Percentiles rank a stretch among this genome's conserved stretches.
phyloP scores from a whole-genome alignment of 139 green algal species.

The Chlorella ohadii region DNA sequence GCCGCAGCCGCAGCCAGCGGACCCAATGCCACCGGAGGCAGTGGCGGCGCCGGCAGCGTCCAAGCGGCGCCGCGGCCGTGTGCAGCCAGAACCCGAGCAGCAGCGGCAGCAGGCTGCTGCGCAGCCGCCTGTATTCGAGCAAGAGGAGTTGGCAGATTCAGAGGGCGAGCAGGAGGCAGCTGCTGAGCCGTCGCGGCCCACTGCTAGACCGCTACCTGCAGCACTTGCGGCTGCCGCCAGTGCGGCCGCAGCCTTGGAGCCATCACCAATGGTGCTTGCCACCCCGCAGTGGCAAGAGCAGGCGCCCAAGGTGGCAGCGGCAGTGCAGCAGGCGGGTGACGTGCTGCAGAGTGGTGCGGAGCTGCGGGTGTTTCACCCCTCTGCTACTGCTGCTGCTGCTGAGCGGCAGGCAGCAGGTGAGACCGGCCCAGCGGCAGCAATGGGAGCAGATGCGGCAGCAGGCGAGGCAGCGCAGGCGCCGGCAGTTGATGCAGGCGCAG shows the following conservation, averaged over 20 bases:
- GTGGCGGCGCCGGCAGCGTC: not conserved
- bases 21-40: no score
- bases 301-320: not conserved
- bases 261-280: not conserved
- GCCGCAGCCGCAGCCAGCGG: not conserved
- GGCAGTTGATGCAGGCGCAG: not conserved
- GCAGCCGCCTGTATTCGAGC: not conserved
- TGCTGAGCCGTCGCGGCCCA: not conserved
- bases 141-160: slow-evolving; percentile 26
- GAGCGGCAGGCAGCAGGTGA: not conserved
- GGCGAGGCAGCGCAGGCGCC: not conserved
- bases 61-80: no score
- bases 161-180: not conserved
- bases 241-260: not conserved
- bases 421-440: not conserved
- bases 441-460: not conserved
- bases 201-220: not conserved
- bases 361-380: not conserved
- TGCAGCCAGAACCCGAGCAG: not conserved
- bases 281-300: not conserved
- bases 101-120: not conserved
- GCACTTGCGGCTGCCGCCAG: not conserved
- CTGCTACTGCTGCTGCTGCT: not conserved
- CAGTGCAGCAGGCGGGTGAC: not conserved
- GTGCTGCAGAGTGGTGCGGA: not conserved